phyloP scores from a whole-genome alignment of 345 rosid species.

The Euphorbia peplus region DNA sequence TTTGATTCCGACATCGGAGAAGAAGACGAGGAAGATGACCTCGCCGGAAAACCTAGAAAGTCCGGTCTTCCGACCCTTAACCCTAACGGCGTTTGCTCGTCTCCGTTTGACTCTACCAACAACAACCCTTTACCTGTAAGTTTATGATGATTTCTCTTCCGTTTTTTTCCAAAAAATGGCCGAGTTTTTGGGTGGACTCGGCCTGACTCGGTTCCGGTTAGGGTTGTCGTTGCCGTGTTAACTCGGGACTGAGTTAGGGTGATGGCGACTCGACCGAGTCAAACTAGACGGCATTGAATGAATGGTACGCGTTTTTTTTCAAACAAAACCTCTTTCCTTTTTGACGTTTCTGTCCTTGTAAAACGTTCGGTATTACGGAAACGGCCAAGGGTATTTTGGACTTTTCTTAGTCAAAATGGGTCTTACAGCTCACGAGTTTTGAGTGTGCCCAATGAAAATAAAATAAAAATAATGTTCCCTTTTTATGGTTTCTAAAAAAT shows the following conservation, averaged over 20 bases:
- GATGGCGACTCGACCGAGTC: conserved; percentile 33
- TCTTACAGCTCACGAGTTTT: conserved; percentile 38
- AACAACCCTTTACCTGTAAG: conserved; percentile 36
- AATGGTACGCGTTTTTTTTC: conserved; percentile 22
- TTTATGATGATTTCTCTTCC: conserved; percentile 2
- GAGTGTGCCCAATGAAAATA: conserved; percentile 38
- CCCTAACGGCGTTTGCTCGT: conserved; percentile 14
- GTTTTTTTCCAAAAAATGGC: background rate
- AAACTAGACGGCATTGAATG: conserved; percentile 22
- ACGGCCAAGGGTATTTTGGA: conserved; percentile 34
- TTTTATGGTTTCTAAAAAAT: background rate
- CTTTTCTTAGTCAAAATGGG: background rate
- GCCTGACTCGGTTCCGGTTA: conserved; percentile 13
- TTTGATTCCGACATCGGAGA: conserved; percentile 41
- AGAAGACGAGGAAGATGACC: conserved; percentile 33
- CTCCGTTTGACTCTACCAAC: conserved; percentile 12
- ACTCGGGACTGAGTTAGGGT: conserved; percentile 26
- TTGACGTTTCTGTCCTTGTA: conserved; percentile 37
- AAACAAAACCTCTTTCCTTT: background rate
- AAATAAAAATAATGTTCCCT: conserved; percentile 11
- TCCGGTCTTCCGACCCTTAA: conserved; percentile 21
- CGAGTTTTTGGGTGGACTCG: conserved; percentile 15
- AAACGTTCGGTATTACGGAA: background rate
- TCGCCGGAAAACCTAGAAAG: conserved; percentile 21
- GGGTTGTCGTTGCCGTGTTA: conserved; percentile 16